These are phyloP conservation scores for Heliocybe sulcata DNA, from an alignment of 1,284 basidiomycete genomes.

Conservation along the genomic window DNA sequence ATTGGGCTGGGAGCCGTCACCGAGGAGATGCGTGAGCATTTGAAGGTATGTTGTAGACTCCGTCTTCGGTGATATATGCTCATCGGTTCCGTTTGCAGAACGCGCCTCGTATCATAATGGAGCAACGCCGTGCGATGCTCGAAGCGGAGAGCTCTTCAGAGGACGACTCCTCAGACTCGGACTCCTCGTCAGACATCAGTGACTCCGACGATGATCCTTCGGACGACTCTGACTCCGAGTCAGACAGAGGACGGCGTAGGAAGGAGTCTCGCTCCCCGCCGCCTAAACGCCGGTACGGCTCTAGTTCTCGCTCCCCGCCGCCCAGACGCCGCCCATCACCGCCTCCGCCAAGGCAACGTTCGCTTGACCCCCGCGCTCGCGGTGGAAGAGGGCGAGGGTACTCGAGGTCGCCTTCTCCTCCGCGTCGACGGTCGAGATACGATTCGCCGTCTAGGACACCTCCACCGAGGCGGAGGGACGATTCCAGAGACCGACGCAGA, in stretches of 20 bases:
- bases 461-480: constrained; percentile 11
- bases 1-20: constrained; percentile 88
- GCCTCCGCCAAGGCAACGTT: constrained; percentile 20
- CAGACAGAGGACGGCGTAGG: constrained; percentile 12
- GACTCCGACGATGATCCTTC: constrained; percentile 27
- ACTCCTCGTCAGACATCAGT: constrained; percentile 23
- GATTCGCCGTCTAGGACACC: constrained; percentile 4
- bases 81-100: constrained; percentile 42
- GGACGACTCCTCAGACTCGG: constrained; percentile 29
- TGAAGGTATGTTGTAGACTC: constrained; percentile 56
- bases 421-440: constrained; percentile 19
- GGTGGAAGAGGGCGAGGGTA: constrained; percentile 12
- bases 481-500: constrained; percentile 2
- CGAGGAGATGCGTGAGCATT: constrained; percentile 93
- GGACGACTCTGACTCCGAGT: constrained; percentile 25
- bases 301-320: constrained; percentile 9
- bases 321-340: constrained; percentile 11
- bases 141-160: constrained; percentile 67
- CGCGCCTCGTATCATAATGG: constrained; percentile 86
- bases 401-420: constrained; percentile 16
- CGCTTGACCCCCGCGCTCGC: constrained; percentile 12
- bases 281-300: constrained; percentile 10
- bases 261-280: constrained; percentile 16
- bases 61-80: constrained; percentile 4
- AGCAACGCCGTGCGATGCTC: constrained; percentile 81